Conservation (phyloP, 257 asterid genomes). For the Ligustrum vulgare region DNA sequence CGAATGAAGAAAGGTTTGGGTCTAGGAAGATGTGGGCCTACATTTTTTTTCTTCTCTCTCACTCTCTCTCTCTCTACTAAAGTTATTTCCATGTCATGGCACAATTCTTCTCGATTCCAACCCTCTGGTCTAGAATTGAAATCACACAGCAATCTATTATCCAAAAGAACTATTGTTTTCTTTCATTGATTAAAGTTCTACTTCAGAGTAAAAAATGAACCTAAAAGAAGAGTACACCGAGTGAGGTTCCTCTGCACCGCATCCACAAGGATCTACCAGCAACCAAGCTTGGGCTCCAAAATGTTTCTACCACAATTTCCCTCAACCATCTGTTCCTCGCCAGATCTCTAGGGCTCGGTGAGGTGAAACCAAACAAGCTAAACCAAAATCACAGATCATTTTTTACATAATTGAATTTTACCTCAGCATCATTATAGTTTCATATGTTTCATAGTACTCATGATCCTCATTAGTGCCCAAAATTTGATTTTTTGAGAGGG, state of each 20-base stretch:
- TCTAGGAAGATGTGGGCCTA: no score
- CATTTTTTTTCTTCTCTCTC: no score
- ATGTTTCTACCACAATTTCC: constrained; percentile 3
- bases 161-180: constrained; percentile 53
- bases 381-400: constrained; percentile 74
- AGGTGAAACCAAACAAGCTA: constrained; percentile 59
- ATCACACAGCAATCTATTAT: constrained; percentile 60
- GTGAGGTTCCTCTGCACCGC: constrained; percentile 73
- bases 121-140: constrained; percentile 60
- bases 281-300: constrained; percentile 86
- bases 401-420: constrained; percentile 57
- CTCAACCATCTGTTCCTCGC: constrained; percentile 27
- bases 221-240: constrained; percentile 90
- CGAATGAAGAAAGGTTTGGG: no score
- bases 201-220: constrained; percentile 83
- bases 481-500: constrained; percentile 37
- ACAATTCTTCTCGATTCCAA: constrained; percentile 70
- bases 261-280: constrained; percentile 83
- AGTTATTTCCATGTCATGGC: constrained; percentile 26
- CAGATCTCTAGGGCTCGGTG: constrained; percentile 28
- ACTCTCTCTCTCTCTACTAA: no score
- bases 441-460: constrained; percentile 21
- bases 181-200: constrained; percentile 81
- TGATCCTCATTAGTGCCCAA: constrained; percentile 28
- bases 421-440: constrained; percentile 36